Conservation (phyloP, 148 eudicot genomes). For the Rhododendron vialii region DNA sequence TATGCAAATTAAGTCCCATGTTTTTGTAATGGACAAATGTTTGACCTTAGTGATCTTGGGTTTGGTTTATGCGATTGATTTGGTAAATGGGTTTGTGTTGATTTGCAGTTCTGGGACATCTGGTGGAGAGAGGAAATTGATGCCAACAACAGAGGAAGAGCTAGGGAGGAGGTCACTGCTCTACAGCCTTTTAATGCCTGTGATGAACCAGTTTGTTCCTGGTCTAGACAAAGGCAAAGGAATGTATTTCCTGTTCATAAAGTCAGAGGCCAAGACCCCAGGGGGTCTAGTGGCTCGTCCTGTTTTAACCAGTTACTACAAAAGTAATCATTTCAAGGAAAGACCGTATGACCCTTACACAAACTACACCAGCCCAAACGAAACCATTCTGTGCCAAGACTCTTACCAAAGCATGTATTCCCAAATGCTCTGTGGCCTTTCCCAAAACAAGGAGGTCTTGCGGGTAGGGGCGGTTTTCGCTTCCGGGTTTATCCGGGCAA, state of each 20-base stretch:
- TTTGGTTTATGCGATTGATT: not conserved
- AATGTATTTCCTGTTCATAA: constrained; percentile 70
- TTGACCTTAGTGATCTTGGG: not conserved
- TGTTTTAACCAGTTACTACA: constrained; percentile 72
- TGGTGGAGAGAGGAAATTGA: constrained; percentile 74
- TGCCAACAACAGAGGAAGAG: constrained; percentile 77
- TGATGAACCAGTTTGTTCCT: constrained; percentile 68
- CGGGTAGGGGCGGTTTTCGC: constrained; percentile 86
- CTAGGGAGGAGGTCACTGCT: constrained; percentile 53
- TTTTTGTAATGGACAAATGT: too few relatives aligned
- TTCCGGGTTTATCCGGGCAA: constrained; percentile 86
- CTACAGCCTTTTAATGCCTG: constrained; percentile 75
- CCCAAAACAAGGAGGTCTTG: constrained; percentile 53
- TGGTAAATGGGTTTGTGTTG: not conserved
- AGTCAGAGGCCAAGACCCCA: constrained; percentile 73
- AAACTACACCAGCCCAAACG: constrained; percentile 77
- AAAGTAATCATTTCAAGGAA: constrained; percentile 52
- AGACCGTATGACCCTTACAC: constrained; percentile 68
- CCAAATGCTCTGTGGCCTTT: constrained; percentile 69
- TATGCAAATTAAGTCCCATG: too few relatives aligned
- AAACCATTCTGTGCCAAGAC: constrained; percentile 67
- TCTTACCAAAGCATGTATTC: constrained; percentile 83
- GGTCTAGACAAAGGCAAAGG: constrained; percentile 76
- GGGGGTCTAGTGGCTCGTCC: constrained; percentile 72
- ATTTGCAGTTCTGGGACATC: constrained; percentile 68